Percentiles rank a stretch among this genome's conserved stretches.
Evolutionary conservation across 305 asterid genomes (phyloP).

Genomic region (Fraxinus albicans): DNA sequence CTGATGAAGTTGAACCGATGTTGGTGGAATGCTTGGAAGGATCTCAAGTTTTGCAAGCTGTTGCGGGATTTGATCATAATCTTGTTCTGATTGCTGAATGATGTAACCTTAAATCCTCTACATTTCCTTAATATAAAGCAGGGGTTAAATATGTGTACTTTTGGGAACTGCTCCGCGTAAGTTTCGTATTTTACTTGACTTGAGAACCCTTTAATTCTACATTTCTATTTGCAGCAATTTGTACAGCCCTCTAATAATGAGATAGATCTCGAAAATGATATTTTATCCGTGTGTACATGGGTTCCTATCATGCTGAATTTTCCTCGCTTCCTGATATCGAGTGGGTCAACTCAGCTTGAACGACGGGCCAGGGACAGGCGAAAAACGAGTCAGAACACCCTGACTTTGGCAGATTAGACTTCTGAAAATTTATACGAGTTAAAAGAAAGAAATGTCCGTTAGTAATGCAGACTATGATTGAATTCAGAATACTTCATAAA

Average conservation of each 20-base stretch:
- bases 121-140: not conserved
- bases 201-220: not conserved
- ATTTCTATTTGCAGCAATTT: not conserved
- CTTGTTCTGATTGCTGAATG: conserved; percentile 59
- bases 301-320: not conserved
- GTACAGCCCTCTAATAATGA: not conserved
- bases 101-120: conserved; percentile 9
- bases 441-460: too few relatives aligned
- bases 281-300: not conserved
- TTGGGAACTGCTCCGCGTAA: not conserved
- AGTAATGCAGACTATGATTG: too few relatives aligned
- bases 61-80: conserved; percentile 84
- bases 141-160: not conserved
- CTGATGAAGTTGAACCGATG: conserved; percentile 70
- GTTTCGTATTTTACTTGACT: not conserved
- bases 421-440: too few relatives aligned
- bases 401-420: too few relatives aligned
- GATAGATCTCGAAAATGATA: not conserved
- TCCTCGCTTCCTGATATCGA: too few relatives aligned
- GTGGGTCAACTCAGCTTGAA: too few relatives aligned
- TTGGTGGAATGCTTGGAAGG: conserved; percentile 61
- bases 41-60: conserved; percentile 58
- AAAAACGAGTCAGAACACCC: too few relatives aligned
- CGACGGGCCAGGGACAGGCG: too few relatives aligned
- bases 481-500: too few relatives aligned